Base-by-base conservation (phyloP, 108 stramenopile species). In the Craspedostauros australis region DNA sequence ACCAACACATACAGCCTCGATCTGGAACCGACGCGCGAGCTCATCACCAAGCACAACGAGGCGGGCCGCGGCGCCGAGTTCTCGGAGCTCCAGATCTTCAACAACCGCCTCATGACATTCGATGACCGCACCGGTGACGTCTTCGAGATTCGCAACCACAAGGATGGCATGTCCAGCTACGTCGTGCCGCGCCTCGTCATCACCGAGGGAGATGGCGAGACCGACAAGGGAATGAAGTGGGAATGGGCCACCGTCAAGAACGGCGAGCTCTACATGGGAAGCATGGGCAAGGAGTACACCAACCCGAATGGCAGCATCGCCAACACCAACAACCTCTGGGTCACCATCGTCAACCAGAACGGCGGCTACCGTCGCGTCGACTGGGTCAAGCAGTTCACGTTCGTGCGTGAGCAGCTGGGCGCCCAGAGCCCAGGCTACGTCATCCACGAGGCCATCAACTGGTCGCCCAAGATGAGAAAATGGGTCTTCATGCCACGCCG, bases 61-160 rank as follows among this genome's bases (percentile, higher is more conserved):
- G 94, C 86, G 30, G 96, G 96, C 27, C 72, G 96, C 15, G 96
- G 96, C 6, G 94, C 93, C 72, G 96, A 96, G 60, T 79, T 96
- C 47, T 77, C 73, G 20, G 96, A 96, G 53, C 70, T 96, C 53
- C 76, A 86, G 4, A 47, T 86, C 22, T 96, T 76, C 68, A 65
- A 93, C 44, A 75, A 83, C 50, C 78, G 84, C 25, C 66, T 96
- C 6, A 57, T 94, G 51, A 84, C 91, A 30, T 88, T 93, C 60
- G 96, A 95, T 48, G 96, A 96, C 73, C 85, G 96, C 20, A 95
- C 94, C 0, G 96, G 96, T 11, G 91, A 87, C n/a, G 89, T 96
- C 24, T 96, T 93, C 84, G 96, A 96, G 70, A 77, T 95, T 25
- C 48, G 94, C 26, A 86, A 80, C 20, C 70, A 45, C 15, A 36